Base-by-base conservation (phyloP, 2,329 filamentous ascomycete species). In the Fusarium virguliforme region DNA sequence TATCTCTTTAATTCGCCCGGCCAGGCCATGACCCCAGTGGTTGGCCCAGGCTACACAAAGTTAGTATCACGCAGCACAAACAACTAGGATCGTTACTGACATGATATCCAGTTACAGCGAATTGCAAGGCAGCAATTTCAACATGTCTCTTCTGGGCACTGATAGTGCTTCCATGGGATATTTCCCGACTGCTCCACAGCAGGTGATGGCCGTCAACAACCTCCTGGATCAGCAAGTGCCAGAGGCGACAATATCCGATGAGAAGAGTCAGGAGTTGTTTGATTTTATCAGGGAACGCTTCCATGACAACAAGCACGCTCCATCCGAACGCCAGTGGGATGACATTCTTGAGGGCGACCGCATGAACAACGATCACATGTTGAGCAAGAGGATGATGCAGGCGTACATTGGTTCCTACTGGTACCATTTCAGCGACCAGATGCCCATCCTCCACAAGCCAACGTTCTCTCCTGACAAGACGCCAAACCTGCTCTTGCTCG, bases 321-420 rank as follows among this genome's bases (percentile, higher is more conserved):
- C 92, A 0, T 87, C 92, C 30, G 90, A 92, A 68, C 91, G 91
- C 70, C 89, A 91, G 68, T 94, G 94, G 76, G 93, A 94, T 55
- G 88, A 87, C 55, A 88, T 98, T 28, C 83, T 97, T 62, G 90
- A 94, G 30, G 95, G 95, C 13, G 90, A 97, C 76, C 89, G 92
- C 59, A 89, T 90, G 56, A 83, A 89, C 34, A 86, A 89, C 58
- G 82, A 83, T 26, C 89, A 91, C 66, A 87, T 91, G 84, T 84
- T 98, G 68, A 97, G 95, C 79, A 86, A 95, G 75, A 90, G 92
- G 75, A 98, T 97, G 94, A 97, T 98, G 92, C 94, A 98, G 81
- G 92, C 91, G 4, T 98, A 98, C 77, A 94, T 97, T 72, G 89
- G 91, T 10, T 97, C 94, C 2, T 99, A 97, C 80, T 99, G 96